phyloP scores from a whole-genome alignment of 2,329 filamentous ascomycete species.

The Pseudogymnoascus sp. region DNA sequence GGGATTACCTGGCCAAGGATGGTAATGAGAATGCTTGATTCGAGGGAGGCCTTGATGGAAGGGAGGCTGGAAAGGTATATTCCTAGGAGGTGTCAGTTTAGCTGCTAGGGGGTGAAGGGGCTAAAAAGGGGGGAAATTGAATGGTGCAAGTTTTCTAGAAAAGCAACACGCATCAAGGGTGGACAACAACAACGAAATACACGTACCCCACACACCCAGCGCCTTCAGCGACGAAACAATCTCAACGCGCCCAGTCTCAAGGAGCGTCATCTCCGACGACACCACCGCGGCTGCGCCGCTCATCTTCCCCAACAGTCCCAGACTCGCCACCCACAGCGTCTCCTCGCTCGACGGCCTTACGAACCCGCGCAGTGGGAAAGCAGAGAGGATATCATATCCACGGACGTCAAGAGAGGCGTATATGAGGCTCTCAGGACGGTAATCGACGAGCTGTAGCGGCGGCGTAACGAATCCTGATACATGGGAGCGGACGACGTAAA shows the following conservation, averaged over 20 bases:
- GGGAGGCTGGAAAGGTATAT: slow-evolving; percentile 68
- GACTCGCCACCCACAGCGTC: slow-evolving; percentile 50
- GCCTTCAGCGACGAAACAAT: slow-evolving; percentile 69
- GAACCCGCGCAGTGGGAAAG: slow-evolving; percentile 58
- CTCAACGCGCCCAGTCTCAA: slow-evolving; percentile 51
- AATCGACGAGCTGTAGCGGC: slow-evolving; percentile 37
- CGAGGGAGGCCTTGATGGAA: slow-evolving; percentile 40
- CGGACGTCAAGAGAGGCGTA: slow-evolving; percentile 52
- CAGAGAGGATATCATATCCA: slow-evolving; percentile 75
- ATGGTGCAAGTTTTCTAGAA: not conserved
- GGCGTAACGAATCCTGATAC: slow-evolving; percentile 52
- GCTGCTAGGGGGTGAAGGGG: not conserved
- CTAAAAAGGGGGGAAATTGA: not conserved
- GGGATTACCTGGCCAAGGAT: slow-evolving; percentile 67
- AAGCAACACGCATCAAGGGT: not conserved
- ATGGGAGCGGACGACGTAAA: slow-evolving; percentile 70
- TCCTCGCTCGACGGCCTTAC: slow-evolving; percentile 27
- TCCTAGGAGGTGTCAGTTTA: slow-evolving; percentile 36
- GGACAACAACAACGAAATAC: not conserved
- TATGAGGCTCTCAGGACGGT: slow-evolving; percentile 41
- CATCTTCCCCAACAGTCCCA: slow-evolving; percentile 84
- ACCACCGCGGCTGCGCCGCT: slow-evolving; percentile 73
- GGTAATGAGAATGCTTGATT: slow-evolving; percentile 62
- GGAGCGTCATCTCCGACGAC: slow-evolving; percentile 48
- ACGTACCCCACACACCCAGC: slow-evolving; percentile 60